Base-by-base conservation (phyloP, 179 eudicot species). In the Camellia oleifera region DNA sequence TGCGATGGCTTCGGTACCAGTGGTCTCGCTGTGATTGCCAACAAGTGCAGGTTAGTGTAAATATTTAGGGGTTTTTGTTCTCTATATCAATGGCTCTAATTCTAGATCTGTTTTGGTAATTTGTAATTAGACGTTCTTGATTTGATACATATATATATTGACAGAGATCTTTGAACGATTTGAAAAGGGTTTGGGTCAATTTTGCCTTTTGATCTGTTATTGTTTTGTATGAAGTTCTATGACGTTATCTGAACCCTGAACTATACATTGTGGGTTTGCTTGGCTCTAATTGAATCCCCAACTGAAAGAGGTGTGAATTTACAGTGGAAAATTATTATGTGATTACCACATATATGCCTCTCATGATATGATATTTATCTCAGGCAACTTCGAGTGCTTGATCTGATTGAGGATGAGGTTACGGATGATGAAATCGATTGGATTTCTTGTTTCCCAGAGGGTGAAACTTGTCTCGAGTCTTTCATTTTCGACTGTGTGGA, bases 331-430 rank as follows among this genome's bases (percentile, higher is more conserved):
- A n/a, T 14, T 68, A n/a, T 11, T 68, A 18, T 12, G 72, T 13
- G 72, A 62, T 17, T 4, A 62, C 7, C 20, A 2, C 12, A 4
- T 14, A 1, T 0, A 32, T 32, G 40, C 40, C 40, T 32, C 40
- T 32, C 3, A 32, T 75, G 76, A 14, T 46, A n/a, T 78, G 81
- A 46, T 75, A 40, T 32, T 62, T 66, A 44, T 77, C 69, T 58
- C 77, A 86, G 89, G 89, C 56, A 77, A 77, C 84, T 86, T 14
- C 83, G 83, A 63, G 87, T 84, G 56, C 85, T 93, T 84, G 98
- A 93, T 86, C 90, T 93, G 82, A 86, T 87, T 53, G 98, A 93
- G 81, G 90, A 77, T 70, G 97, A 92, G 80, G 94, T 92, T 71
- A 72, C 81, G 2, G 91, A 92, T 63, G 92, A 87, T 78, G 97